phyloP scores from a whole-genome alignment of 148 eudicot genomes.

The Nepenthes mirabilis region DNA sequence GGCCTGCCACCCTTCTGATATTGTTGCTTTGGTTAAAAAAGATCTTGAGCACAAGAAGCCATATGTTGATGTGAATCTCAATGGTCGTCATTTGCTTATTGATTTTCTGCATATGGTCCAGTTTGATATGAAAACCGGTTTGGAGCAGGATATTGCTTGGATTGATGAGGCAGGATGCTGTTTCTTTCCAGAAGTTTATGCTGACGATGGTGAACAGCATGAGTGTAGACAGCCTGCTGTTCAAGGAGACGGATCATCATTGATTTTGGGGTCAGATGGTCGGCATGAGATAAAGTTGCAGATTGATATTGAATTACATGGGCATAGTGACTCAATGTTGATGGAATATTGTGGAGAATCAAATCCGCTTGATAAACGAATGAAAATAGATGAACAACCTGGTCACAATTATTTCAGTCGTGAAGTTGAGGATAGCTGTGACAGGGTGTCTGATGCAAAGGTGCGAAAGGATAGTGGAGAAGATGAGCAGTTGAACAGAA shows the following conservation, averaged over 20 bases:
- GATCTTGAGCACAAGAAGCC: conserved; percentile 54
- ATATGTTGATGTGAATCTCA: conserved; percentile 44
- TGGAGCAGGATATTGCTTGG: conserved; percentile 73
- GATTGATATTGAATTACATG: conserved; percentile 68
- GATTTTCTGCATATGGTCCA: conserved; percentile 75
- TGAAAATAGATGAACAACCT: conserved; percentile 23
- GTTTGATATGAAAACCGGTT: conserved; percentile 47
- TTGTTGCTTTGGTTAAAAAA: conserved; percentile 34
- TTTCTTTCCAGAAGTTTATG: conserved; percentile 63
- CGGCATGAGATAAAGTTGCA: conserved; percentile 52
- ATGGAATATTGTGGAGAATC: conserved; percentile 60
- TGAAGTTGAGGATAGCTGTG: conserved; percentile 38
- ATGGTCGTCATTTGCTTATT: conserved; percentile 29
- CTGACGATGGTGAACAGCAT: conserved; percentile 22
- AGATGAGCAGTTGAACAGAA: conserved; percentile 21
- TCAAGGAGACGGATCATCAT: conserved; percentile 19
- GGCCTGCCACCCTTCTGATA: conserved; percentile 50
- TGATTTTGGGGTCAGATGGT: conserved; percentile 13
- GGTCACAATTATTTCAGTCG: conserved; percentile 9
- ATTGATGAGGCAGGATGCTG: conserved; percentile 78
- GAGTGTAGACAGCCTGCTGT: conserved; percentile 13
- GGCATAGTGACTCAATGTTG: conserved; percentile 20
- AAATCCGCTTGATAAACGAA: conserved; percentile 37
- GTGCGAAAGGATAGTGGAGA: conserved; percentile 21
- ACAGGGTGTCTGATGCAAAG: conserved; percentile 28